phyloP scores from a whole-genome alignment of 2,329 filamentous ascomycete species.

The Bipolaris oryzae region DNA sequence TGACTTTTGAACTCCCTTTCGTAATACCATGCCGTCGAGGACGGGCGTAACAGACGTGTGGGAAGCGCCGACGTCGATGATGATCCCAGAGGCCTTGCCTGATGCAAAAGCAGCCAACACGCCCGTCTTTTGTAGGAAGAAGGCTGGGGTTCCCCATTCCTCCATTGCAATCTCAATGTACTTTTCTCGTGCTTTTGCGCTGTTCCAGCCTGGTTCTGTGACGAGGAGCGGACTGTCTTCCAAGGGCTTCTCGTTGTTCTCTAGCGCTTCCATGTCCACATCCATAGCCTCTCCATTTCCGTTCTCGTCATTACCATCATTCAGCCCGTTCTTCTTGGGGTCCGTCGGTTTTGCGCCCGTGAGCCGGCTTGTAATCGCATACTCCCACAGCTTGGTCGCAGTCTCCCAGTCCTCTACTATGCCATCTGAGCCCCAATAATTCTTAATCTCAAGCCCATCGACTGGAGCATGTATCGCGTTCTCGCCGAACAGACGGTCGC shows the following conservation, averaged over 20 bases:
- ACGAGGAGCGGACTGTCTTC: constrained; percentile 89
- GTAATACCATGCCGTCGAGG: constrained; percentile 92
- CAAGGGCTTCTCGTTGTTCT: constrained; percentile 72
- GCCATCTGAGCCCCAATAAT: constrained; percentile 88
- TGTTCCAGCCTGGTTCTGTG: constrained; percentile 94
- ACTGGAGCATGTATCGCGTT: constrained; percentile 82
- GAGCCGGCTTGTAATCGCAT: constrained; percentile 85
- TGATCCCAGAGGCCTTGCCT: constrained; percentile 89
- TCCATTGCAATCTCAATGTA: constrained; percentile 97
- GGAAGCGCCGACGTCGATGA: constrained; percentile 88
- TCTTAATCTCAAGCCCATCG: constrained; percentile 79
- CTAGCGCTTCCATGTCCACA: constrained; percentile 63
- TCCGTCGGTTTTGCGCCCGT: constrained; percentile 75
- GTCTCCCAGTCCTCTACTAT: constrained; percentile 97
- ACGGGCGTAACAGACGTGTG: constrained; percentile 89
- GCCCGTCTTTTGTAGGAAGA: constrained; percentile 88
- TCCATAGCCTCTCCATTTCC: constrained; percentile 62
- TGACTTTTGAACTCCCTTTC: constrained; percentile 83
- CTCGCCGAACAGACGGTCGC: constrained; percentile 78
- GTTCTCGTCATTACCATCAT: constrained; percentile 74
- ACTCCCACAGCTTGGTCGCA: constrained; percentile 88
- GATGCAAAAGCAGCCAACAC: constrained; percentile 91
- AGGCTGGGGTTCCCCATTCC: constrained; percentile 92
- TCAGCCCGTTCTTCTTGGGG: constrained; percentile 77
- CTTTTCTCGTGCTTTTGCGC: constrained; percentile 85